Evolutionary conservation across 2,329 filamentous ascomycete genomes (phyloP).

Genomic region (Emmonsiellopsis sp.): DNA sequence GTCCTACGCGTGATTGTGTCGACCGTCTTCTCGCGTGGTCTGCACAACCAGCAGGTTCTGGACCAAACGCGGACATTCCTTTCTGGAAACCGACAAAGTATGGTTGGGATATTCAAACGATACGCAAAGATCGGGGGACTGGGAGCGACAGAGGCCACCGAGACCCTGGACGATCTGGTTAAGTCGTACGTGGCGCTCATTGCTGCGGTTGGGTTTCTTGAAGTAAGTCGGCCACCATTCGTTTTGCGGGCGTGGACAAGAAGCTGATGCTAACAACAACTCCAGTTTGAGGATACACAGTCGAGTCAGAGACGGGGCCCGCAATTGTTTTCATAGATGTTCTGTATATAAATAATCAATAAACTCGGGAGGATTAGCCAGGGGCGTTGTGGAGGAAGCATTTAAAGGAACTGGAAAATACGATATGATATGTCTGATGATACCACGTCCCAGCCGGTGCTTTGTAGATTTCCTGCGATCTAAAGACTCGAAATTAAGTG

Average conservation of each 20-base stretch:
- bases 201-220: conserved; percentile 70
- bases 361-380: neutral
- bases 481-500: too few species aligned
- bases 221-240: conserved; percentile 50
- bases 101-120: conserved; percentile 83
- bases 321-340: conserved; percentile 2
- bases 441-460: neutral
- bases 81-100: conserved; percentile 68
- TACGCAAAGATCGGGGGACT: conserved; percentile 64
- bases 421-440: neutral
- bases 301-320: neutral
- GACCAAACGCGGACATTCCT: conserved; percentile 73
- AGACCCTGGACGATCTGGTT: conserved; percentile 64
- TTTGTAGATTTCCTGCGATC: neutral
- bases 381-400: neutral
- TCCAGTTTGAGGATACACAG: conserved; percentile 32
- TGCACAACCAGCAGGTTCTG: conserved; percentile 64
- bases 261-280: conserved; percentile 1
- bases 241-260: neutral
- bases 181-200: conserved; percentile 80
- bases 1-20: conserved; percentile 74
- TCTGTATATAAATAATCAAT: neutral
- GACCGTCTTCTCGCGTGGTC: conserved; percentile 69
- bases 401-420: neutral
- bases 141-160: conserved; percentile 40